Percentiles rank a stretch among this genome's conserved stretches.
These are phyloP conservation scores for Tolypocladium tropicale DNA, from an alignment of 2,329 filamentous ascomycete genomes.

Conservation along the genomic window DNA sequence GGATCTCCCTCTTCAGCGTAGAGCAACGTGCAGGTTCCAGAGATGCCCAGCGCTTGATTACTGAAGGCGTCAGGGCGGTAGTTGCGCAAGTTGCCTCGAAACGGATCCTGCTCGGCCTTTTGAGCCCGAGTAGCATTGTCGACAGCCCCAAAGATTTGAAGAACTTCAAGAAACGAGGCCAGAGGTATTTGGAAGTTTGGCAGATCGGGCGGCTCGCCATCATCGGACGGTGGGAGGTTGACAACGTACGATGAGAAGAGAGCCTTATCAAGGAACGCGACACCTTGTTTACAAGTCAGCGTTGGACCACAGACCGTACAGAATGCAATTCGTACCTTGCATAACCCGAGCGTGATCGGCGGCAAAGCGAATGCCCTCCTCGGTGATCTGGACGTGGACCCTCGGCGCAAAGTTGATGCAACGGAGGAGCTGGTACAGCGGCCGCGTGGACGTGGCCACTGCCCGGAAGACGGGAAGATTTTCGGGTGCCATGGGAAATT, in stretches of 20 bases:
- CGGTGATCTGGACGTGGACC: constrained; percentile 62
- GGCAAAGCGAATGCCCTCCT: constrained; percentile 77
- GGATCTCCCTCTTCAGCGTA: constrained; percentile 68
- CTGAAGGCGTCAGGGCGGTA: constrained; percentile 67
- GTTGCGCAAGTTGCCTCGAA: constrained; percentile 51
- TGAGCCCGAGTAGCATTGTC: constrained; percentile 50
- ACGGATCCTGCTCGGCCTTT: constrained; percentile 49
- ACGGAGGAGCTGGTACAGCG: constrained; percentile 53
- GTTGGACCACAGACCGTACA: neutral
- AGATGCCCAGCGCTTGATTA: constrained; percentile 70
- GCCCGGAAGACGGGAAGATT: constrained; percentile 56
- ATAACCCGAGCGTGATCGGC: constrained; percentile 84
- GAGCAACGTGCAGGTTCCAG: constrained; percentile 74
- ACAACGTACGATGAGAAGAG: constrained; percentile 82
- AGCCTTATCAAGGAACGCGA: constrained; percentile 73
- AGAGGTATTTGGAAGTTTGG: constrained; percentile 82
- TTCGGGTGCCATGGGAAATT: constrained; percentile 19
- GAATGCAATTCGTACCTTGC: constrained; percentile 52
- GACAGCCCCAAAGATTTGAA: constrained; percentile 90
- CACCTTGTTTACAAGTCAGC: constrained; percentile 14
- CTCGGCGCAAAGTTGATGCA: constrained; percentile 51
- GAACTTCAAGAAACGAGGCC: constrained; percentile 76
- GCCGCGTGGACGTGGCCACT: constrained; percentile 66
- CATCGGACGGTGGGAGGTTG: constrained; percentile 33
- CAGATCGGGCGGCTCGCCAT: constrained; percentile 31